phyloP scores from a whole-genome alignment of 768 basidiomycete genomes.

The Boletus sensibilis region DNA sequence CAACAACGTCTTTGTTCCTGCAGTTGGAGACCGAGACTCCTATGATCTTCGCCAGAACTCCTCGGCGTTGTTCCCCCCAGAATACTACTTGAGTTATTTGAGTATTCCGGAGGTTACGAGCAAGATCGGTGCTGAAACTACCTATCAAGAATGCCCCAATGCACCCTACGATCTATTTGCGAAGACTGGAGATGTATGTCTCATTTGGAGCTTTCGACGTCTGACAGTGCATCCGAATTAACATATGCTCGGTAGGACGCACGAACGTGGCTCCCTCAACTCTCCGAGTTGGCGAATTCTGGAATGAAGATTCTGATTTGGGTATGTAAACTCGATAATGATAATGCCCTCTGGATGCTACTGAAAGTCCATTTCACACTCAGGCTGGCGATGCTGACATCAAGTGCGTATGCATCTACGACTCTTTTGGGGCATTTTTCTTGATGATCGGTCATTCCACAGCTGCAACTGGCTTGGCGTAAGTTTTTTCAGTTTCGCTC shows the following conservation, averaged over 20 bases:
- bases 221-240: background rate
- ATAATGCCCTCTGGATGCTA: background rate
- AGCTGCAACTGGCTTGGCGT: conserved; percentile 36
- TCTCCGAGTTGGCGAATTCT: conserved; percentile 37
- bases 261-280: conserved; percentile 38
- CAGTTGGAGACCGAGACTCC: conserved; percentile 51
- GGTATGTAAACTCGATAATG: conserved; percentile 24
- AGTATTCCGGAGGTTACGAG: conserved; percentile 33
- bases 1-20: conserved; percentile 48
- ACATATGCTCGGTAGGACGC: conserved; percentile 27
- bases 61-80: conserved; percentile 53
- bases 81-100: conserved; percentile 53
- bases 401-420: conserved; percentile 13
- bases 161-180: conserved; percentile 42
- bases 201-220: background rate
- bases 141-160: conserved; percentile 50
- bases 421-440: background rate
- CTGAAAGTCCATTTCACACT: background rate
- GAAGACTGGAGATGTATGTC: conserved; percentile 55
- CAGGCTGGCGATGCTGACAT: conserved; percentile 32
- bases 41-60: conserved; percentile 60
- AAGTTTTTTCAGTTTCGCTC: conserved; percentile 7
- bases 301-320: conserved; percentile 40
- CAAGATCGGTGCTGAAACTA: conserved; percentile 52
- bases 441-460: conserved; percentile 1